Percentiles rank a stretch among this genome's conserved stretches.
Conservation (phyloP, 2,329 filamentous ascomycete species). For the Phialophora verrucosa region DNA sequence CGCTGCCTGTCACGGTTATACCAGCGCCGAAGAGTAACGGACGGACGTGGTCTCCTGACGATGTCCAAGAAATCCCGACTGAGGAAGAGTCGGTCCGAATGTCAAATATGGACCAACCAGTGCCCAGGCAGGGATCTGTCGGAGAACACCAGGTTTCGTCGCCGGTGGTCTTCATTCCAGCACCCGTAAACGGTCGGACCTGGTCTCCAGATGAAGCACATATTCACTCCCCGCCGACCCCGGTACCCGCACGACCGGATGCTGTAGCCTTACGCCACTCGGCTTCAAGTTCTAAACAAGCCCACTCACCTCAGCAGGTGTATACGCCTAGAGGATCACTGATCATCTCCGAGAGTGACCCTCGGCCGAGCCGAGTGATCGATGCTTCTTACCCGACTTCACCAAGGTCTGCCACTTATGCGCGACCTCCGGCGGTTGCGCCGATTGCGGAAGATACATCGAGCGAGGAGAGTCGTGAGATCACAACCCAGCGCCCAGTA, state of each 20-base stretch:
- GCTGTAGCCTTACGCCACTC: constrained; percentile 10
- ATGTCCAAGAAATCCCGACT: constrained; percentile 28
- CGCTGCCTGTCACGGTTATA: constrained; percentile 65
- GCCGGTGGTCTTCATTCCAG: constrained; percentile 63
- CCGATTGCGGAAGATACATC: constrained; percentile 21
- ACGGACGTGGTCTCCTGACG: constrained; percentile 61
- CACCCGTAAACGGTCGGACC: constrained; percentile 59
- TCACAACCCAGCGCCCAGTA: background rate
- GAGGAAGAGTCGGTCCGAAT: constrained; percentile 13
- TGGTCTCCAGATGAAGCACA: constrained; percentile 57
- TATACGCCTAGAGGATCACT: constrained; percentile 29
- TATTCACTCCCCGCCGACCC: background rate
- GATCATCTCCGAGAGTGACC: constrained; percentile 28
- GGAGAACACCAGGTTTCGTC: background rate
- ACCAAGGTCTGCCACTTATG: constrained; percentile 12
- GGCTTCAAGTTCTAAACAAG: background rate
- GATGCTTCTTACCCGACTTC: constrained; percentile 7
- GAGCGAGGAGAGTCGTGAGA: constrained; percentile 4
- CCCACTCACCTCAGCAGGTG: constrained; percentile 5
- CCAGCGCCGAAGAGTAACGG: constrained; percentile 62
- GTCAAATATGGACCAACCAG: constrained; percentile 4
- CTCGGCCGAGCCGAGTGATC: constrained; percentile 6
- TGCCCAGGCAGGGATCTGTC: background rate
- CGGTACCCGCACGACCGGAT: constrained; percentile 9
- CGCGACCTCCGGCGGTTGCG: constrained; percentile 12